Evolutionary conservation across 2,329 filamentous ascomycete genomes (phyloP), one percentile per base, ranked within the genome.

Genomic region (Penicillium frequentans): DNA sequence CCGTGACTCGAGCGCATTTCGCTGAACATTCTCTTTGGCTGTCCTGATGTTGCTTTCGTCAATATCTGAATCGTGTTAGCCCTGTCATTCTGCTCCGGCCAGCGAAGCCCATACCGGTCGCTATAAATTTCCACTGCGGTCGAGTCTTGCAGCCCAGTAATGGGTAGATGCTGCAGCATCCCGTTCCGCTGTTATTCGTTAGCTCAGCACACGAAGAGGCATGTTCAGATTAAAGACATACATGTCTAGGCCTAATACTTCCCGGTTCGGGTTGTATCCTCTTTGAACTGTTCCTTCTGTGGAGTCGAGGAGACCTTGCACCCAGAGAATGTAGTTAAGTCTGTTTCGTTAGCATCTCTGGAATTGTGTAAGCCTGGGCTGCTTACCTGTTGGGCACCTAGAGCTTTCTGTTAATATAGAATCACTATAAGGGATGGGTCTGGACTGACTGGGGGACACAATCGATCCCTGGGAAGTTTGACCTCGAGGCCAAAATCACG

Each of bases 131-230:
- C 93, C 93, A 98, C 3, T 72, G 75, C 1, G 84, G 81, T 1
- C 90, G 82, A 57, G 89, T 84, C 0, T 80, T 74, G 64, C 89
- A 90, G 21, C 87, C 91, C 1, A 99, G 81, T 1, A 98, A 82
- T 2, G 93, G 89, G 70, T 98, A 99, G 65, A 99, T 96, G 66
- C 89, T 89, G 64, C 91, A 96, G 16, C 93, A 90, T 2, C 95
- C 95, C 1, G 92, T 96, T 42, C 95, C 95, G 60, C 84, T 86
- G 47, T 9, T 44, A 27, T 35, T 19, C 37, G 50, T 68, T 47
- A 69, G 64, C 35, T 27, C 31, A 23, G 16, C 6, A 14, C 11
- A 27, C 13, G 3, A 53, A 21, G 48, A 29, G 33, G 42, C 23
- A 52, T 26, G 42, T 53, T 44, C 35, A 19, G n/a, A 33, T 13